Conservation (phyloP, 805 yeast genomes). For the Nakazawaea laoshanensis region DNA sequence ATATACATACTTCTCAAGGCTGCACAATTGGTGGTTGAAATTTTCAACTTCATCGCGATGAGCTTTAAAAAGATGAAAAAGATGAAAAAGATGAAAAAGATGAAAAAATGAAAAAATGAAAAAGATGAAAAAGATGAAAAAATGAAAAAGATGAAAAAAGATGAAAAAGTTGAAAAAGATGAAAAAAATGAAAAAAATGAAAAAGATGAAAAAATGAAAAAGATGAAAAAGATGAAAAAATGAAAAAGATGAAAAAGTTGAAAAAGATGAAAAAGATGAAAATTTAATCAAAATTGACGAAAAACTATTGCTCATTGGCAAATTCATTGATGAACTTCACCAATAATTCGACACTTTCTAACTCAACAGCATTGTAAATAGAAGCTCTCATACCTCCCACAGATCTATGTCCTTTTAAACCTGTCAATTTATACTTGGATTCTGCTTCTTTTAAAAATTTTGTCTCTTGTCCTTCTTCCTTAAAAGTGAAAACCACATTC, state of each 20-base stretch:
- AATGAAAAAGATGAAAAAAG: neutral
- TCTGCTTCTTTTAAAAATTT: conserved; percentile 63
- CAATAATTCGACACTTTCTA: conserved; percentile 49
- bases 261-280: neutral
- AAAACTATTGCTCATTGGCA: conserved; percentile 20
- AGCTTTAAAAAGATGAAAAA: too few species aligned
- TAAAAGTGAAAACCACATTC: conserved; percentile 88
- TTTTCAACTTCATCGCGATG: conserved; percentile 12
- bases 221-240: neutral
- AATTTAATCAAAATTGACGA: neutral
- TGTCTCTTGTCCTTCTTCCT: conserved; percentile 51
- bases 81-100: neutral
- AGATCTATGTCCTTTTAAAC: conserved; percentile 91
- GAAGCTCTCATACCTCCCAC: conserved; percentile 97
- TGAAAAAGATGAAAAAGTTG: neutral
- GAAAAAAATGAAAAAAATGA: neutral
- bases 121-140: neutral
- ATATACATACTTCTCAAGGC: conserved; percentile 10
- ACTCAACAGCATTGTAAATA: conserved; percentile 76
- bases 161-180: neutral
- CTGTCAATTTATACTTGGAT: conserved; percentile 47
- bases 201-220: neutral
- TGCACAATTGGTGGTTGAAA: conserved; percentile 9
- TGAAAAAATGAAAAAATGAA: neutral
- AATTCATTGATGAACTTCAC: conserved; percentile 52